phyloP scores from a whole-genome alignment of 73 alveolate genomes.

The Uronychia binucleata region DNA sequence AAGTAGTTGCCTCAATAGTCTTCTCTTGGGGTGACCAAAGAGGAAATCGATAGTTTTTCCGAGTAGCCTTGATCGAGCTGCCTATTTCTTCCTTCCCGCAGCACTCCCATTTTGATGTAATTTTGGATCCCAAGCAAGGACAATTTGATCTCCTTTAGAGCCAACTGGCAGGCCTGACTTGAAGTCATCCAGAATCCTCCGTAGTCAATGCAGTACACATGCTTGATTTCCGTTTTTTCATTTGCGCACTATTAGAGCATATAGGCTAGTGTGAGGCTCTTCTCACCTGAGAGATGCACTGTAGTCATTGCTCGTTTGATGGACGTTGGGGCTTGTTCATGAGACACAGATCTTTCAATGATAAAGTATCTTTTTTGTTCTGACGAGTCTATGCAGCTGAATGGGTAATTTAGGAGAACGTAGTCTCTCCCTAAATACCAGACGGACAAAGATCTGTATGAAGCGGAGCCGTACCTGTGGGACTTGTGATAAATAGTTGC shows the following conservation, averaged over 20 bases:
- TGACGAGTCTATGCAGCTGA: background rate
- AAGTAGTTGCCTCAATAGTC: too few relatives aligned
- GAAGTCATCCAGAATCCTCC: background rate
- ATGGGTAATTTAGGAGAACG: background rate
- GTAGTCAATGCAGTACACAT: background rate
- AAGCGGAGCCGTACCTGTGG: background rate
- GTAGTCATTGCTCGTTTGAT: background rate
- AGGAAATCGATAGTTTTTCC: too few relatives aligned
- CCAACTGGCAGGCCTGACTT: background rate
- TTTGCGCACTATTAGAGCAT: background rate
- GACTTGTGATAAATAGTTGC: background rate
- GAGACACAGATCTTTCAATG: background rate
- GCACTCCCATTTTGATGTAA: background rate
- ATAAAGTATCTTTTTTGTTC: background rate
- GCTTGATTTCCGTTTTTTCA: background rate
- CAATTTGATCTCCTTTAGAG: background rate
- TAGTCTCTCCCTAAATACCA: background rate
- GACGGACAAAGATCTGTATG: background rate
- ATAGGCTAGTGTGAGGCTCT: too few relatives aligned
- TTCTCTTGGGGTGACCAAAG: too few relatives aligned
- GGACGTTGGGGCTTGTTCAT: background rate
- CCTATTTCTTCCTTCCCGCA: background rate
- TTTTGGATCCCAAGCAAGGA: background rate
- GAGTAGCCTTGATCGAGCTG: too few relatives aligned
- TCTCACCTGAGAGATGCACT: background rate